A percentile compares a stretch with the other conserved stretches of the same genome.
Evolutionary conservation across 768 basidiomycete genomes (phyloP).

Genomic region (Pleurotus tuber-regium): DNA sequence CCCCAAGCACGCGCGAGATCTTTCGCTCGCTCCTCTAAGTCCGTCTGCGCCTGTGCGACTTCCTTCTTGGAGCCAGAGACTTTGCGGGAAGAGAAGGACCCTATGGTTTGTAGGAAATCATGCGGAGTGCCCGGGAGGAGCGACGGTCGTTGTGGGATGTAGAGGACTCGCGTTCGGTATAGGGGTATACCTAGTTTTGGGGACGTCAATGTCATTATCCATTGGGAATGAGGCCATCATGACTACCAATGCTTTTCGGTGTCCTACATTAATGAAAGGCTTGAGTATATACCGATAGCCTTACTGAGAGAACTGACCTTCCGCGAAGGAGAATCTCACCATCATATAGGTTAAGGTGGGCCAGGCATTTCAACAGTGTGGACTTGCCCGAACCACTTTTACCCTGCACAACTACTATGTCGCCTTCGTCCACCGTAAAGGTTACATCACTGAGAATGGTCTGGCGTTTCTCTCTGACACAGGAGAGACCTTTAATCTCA

Average conservation of each 20-base stretch:
- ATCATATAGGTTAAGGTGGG: constrained; percentile 71
- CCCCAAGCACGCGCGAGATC: constrained; percentile 65
- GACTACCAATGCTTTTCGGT: constrained; percentile 47
- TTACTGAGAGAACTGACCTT: constrained; percentile 39
- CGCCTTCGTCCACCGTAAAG: constrained; percentile 66
- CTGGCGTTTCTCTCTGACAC: constrained; percentile 42
- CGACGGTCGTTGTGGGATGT: constrained; percentile 87
- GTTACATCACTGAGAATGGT: constrained; percentile 59
- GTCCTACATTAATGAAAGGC: no score
- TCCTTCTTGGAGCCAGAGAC: constrained; percentile 5
- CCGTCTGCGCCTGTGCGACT: constrained; percentile 18
- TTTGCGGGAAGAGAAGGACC: constrained; percentile 48
- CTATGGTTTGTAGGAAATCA: constrained; percentile 62
- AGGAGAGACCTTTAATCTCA: constrained; percentile 51
- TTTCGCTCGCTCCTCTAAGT: constrained; percentile 12
- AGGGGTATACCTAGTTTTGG: constrained; percentile 58
- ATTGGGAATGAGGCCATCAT: constrained; percentile 3
- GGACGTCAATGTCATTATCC: not conserved
- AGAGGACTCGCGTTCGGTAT: constrained; percentile 78
- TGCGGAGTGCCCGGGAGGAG: constrained; percentile 80
- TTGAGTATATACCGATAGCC: no score
- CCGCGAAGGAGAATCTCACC: constrained; percentile 66
- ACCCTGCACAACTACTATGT: constrained; percentile 77
- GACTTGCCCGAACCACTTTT: constrained; percentile 80
- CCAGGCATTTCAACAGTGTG: constrained; percentile 81